Percentiles rank a stretch among this genome's conserved stretches.
These are phyloP conservation scores for Malus fusca DNA, from an alignment of 306 rosid species.

Conservation along the genomic window DNA sequence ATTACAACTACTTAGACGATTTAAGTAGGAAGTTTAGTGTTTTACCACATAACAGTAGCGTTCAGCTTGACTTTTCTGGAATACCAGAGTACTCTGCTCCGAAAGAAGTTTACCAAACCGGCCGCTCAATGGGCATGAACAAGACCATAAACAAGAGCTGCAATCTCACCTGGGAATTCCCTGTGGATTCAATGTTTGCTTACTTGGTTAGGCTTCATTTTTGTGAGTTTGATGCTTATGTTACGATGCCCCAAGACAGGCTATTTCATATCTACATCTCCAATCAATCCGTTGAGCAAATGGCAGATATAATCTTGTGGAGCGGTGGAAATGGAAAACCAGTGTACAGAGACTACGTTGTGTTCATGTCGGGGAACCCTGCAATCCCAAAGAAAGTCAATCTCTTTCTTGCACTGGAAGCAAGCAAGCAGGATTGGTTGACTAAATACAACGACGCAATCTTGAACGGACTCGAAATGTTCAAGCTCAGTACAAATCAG, in stretches of 20 bases:
- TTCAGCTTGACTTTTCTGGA: background rate
- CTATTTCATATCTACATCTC: too few species aligned
- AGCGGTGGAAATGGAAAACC: too few species aligned
- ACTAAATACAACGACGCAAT: constrained; percentile 1
- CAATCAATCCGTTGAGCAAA: too few species aligned
- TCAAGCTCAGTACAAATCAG: constrained; percentile 20
- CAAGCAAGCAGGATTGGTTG: background rate
- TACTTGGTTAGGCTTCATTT: constrained; percentile 30
- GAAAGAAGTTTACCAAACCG: constrained; percentile 4
- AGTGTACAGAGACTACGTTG: too few species aligned
- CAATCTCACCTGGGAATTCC: constrained; percentile 24
- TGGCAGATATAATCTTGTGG: too few species aligned
- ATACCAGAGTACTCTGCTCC: constrained; percentile 9
- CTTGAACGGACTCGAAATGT: constrained; percentile 42
- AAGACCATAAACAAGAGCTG: background rate
- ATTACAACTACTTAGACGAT: background rate
- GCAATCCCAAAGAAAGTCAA: background rate
- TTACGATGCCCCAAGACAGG: background rate
- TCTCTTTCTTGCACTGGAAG: background rate
- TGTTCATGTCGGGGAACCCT: too few species aligned
- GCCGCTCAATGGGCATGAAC: background rate
- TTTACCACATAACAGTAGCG: fast-evolving
- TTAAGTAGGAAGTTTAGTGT: background rate
- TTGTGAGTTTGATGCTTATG: background rate
- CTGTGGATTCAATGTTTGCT: constrained; percentile 10